These are phyloP conservation scores for Trichoderma atroviride DNA, from an alignment of 2,329 filamentous ascomycete species.

Conservation along the genomic window DNA sequence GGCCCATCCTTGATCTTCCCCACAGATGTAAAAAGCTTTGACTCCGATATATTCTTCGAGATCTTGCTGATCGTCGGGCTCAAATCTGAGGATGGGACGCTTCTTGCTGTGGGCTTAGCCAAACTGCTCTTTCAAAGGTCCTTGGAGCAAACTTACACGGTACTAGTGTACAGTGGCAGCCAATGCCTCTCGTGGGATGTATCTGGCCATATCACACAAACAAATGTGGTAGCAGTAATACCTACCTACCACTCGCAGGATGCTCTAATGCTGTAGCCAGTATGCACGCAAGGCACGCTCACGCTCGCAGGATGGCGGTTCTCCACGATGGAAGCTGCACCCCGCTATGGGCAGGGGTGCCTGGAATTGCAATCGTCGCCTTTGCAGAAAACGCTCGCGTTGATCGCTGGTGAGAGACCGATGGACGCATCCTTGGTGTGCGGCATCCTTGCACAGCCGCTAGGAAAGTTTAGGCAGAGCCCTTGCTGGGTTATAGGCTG, in stretches of 20 bases:
- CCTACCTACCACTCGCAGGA: background rate
- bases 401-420: slow-evolving; percentile 2
- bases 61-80: slow-evolving; percentile 14
- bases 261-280: background rate
- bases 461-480: background rate
- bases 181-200: background rate
- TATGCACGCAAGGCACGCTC: too few species aligned
- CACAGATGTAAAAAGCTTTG: slow-evolving; percentile 18
- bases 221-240: background rate
- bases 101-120: background rate
- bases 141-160: background rate
- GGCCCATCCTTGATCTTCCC: background rate
- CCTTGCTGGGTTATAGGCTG: slow-evolving; percentile 15
- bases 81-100: background rate
- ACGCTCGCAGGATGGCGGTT: background rate
- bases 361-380: slow-evolving; percentile 21
- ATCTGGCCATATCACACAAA: background rate
- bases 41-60: slow-evolving; percentile 10
- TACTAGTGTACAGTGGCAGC: background rate
- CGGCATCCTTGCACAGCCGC: background rate
- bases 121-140: background rate
- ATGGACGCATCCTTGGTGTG: background rate
- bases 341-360: slow-evolving; percentile 6
- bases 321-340: slow-evolving; percentile 10
- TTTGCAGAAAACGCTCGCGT: slow-evolving; percentile 9